Conservation (phyloP, 179 eudicot species). For the Vitellaria paradoxa region DNA sequence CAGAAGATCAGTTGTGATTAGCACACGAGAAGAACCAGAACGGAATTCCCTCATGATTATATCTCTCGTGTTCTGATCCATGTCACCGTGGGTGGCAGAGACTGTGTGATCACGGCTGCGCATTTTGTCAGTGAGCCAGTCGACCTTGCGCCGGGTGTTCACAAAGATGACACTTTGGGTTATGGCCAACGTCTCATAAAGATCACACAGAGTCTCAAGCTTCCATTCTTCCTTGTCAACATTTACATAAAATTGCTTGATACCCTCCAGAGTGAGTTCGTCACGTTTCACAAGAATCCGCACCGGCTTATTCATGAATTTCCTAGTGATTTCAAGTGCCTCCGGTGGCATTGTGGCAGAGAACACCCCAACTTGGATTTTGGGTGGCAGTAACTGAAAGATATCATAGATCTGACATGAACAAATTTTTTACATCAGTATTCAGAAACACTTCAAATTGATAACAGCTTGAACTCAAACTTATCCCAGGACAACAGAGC, state of each 20-base stretch:
- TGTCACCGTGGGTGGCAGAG: too few relatives aligned
- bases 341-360: constrained; percentile 26
- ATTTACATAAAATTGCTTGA: too few relatives aligned
- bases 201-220: too few relatives aligned
- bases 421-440: neutral
- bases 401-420: constrained; percentile 22
- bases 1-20: constrained; percentile 24
- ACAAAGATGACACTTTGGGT: constrained; percentile 28
- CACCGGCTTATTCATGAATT: constrained; percentile 28
- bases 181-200: constrained; percentile 19
- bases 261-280: constrained; percentile 25
- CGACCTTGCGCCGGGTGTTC: constrained; percentile 26
- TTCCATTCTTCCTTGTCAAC: too few relatives aligned
- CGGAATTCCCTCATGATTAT: constrained; percentile 23
- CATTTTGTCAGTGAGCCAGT: too few relatives aligned
- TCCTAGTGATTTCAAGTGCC: constrained; percentile 27
- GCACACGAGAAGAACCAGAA: constrained; percentile 26
- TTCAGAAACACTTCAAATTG: neutral
- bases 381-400: constrained; percentile 20
- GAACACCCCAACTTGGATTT: constrained; percentile 24
- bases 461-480: constrained; percentile 1
- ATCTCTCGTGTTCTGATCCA: constrained; percentile 24
- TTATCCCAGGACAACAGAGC: neutral
- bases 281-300: constrained; percentile 26
- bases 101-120: too few relatives aligned